A percentile compares a stretch with the other conserved stretches of the same genome.
These are phyloP conservation scores for Cunninghamia lanceolata DNA, from an alignment of 75 land plant species.

Conservation along the genomic window DNA sequence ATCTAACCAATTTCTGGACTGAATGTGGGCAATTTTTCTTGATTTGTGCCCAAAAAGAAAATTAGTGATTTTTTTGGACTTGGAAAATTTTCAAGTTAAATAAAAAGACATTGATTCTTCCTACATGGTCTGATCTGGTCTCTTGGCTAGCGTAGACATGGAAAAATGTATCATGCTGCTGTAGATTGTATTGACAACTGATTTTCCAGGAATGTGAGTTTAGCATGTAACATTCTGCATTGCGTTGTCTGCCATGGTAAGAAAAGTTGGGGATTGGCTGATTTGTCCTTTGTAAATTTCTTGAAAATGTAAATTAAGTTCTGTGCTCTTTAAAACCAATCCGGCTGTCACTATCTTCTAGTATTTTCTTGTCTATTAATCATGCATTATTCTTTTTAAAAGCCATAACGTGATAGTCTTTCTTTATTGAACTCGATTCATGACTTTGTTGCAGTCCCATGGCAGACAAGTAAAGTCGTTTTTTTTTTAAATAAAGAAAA, in stretches of 20 bases:
- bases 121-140: neutral
- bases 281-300: neutral
- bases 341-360: neutral
- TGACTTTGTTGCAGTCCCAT: neutral
- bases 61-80: neutral
- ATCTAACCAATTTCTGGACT: conserved; percentile 1
- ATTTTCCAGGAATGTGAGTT: neutral
- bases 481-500: neutral
- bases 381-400: neutral
- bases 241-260: neutral
- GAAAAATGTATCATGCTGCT: neutral
- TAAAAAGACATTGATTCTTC: neutral
- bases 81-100: conserved; percentile 3
- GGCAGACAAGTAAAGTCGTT: neutral
- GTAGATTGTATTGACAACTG: neutral
- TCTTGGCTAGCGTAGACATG: neutral
- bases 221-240: neutral
- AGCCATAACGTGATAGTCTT: neutral
- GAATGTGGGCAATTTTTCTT: neutral
- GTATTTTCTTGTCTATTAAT: neutral
- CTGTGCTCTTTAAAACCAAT: neutral
- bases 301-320: neutral
- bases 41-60: neutral
- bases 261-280: neutral
- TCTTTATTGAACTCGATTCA: neutral